Base-by-base conservation (phyloP, 352 stramenopile species). In the Phytophthora pinifolia region DNA sequence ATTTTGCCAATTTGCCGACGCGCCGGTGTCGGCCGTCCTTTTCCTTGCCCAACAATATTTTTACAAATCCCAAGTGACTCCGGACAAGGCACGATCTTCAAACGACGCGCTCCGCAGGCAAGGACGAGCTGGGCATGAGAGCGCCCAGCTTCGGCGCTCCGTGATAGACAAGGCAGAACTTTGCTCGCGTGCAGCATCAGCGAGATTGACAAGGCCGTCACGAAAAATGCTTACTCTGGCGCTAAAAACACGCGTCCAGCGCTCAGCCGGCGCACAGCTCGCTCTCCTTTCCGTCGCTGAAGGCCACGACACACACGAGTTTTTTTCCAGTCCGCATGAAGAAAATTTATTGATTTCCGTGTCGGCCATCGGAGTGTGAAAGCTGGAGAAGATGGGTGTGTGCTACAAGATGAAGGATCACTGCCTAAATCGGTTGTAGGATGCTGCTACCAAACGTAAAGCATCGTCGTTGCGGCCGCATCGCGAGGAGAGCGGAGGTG, bases 361-460 rank as follows among this genome's bases (percentile, higher is more conserved):
- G 34, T 67, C 46, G 39, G 30, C 33, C 59, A 37, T 55, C 50
- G 43, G 25, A n/a, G 20, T 41, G 25, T 50, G 38, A 52, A 53
- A 53, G 51, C 32, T 53, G 54, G 44, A 52, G 29, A 52, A 60
- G 18, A 58, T 27, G 41, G 43, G 22, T 27, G 22, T 27, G 22
- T 27, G 43, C 65, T 73, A 67, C 60, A 70, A 64, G 65, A 70
- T 65, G 49, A 61, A 54, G 64, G 54, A 59, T 48, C 60, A 73
- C 37, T 67, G 60, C 60, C 65, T 70, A 60, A 57, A 64, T 73
- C 65, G 46, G 50, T 65, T 70, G 65, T 73, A 73, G 65, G 60
- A 70, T 73, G 65, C 65, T 73, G 50, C 54, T 73, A 73, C 60
- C 65, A 54, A 70, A 70, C 60, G 65, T 73, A 73, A 70, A 67